Evolutionary conservation across 768 basidiomycete genomes (phyloP).

Genomic region (Pilatotrama ljubarskyi): DNA sequence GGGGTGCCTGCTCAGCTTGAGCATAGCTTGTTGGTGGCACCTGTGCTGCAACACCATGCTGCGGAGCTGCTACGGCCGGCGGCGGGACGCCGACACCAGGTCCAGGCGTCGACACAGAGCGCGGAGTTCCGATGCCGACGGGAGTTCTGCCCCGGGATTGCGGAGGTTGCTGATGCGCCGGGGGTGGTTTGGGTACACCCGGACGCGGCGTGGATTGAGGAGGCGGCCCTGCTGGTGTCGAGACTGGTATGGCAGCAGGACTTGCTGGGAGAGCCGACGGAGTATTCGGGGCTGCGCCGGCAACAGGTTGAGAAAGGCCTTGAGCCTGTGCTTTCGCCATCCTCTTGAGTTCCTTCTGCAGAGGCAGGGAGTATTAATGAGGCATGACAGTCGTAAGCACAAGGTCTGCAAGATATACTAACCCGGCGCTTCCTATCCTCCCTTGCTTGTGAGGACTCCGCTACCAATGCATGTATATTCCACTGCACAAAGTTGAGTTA

Average conservation of each 20-base stretch:
- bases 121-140: constrained; percentile 29
- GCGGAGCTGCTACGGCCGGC: constrained; percentile 9
- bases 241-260: constrained; percentile 8
- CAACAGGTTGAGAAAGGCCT: constrained; percentile 25
- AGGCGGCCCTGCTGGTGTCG: constrained; percentile 10
- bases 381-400: neutral
- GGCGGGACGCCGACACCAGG: constrained; percentile 1
- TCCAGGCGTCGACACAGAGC: constrained; percentile 20
- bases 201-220: constrained; percentile 24
- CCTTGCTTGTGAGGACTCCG: constrained; percentile 71
- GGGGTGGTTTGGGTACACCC: constrained; percentile 12
- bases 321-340: constrained; percentile 57
- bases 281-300: constrained; percentile 16
- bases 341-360: constrained; percentile 71
- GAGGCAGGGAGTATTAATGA: neutral
- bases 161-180: constrained; percentile 22
- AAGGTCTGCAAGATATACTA: constrained; percentile 29
- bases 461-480: constrained; percentile 60
- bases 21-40: neutral
- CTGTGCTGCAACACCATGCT: neutral
- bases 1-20: neutral
- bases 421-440: constrained; percentile 80
- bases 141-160: constrained; percentile 29
- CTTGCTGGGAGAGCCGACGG: constrained; percentile 15
- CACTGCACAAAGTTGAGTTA: constrained; percentile 46